These are phyloP conservation scores for Scleromitrula shiraiana DNA, from an alignment of 2,329 filamentous ascomycete species.

Conservation along the genomic window DNA sequence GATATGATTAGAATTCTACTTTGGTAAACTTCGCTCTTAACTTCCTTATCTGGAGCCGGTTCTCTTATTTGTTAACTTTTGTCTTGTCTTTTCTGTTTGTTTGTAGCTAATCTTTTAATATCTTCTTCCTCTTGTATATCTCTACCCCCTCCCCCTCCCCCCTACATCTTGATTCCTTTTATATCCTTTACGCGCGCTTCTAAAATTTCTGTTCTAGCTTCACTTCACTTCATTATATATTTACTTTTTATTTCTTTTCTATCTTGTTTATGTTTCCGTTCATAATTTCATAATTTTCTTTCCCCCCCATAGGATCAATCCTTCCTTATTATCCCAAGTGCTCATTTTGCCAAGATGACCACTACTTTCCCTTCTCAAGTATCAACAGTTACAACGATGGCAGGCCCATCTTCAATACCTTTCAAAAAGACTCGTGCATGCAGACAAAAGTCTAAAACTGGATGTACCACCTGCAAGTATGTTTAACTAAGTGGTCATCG, in stretches of 20 bases:
- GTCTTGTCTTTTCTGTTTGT: too few relatives aligned
- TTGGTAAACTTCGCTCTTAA: conserved; percentile 1
- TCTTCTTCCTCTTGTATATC: too few relatives aligned
- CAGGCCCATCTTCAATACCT: neutral
- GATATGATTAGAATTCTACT: neutral
- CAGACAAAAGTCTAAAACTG: conserved; percentile 17
- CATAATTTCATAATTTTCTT: neutral
- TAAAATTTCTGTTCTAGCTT: too few relatives aligned
- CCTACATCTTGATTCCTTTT: neutral
- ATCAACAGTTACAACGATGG: neutral
- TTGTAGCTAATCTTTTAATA: too few relatives aligned
- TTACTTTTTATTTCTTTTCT: too few relatives aligned
- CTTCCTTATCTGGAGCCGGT: conserved; percentile 4
- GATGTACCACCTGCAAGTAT: conserved; percentile 12
- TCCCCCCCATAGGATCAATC: neutral
- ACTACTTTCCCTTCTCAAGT: conserved; percentile 1
- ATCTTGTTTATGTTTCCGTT: too few relatives aligned
- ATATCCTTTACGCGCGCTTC: too few relatives aligned
- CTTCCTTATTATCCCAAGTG: neutral
- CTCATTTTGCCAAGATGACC: conserved; percentile 5
- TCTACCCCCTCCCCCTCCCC: too few relatives aligned
- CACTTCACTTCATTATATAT: too few relatives aligned
- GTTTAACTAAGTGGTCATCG: neutral
- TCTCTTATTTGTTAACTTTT: neutral
- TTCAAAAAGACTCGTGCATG: conserved; percentile 20